These are phyloP conservation scores for Arthrobotrys megalospora DNA, from an alignment of 2,329 filamentous ascomycete genomes.

Conservation along the genomic window DNA sequence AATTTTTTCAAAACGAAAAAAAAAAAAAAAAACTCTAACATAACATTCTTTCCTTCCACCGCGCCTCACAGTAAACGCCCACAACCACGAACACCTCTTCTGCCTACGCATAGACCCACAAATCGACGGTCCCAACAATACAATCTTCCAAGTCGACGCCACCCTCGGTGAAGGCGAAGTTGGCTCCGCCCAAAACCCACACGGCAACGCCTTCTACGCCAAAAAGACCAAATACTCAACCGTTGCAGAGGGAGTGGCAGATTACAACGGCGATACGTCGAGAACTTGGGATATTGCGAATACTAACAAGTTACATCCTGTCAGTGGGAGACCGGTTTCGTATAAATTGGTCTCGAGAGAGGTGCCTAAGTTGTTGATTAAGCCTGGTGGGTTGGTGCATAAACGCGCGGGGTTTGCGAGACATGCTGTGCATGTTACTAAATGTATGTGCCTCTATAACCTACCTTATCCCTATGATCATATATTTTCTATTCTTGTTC, in stretches of 20 bases:
- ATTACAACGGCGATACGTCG: constrained; percentile 84
- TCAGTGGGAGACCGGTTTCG: constrained; percentile 85
- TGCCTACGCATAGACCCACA: constrained; percentile 89
- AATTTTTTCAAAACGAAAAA: background rate
- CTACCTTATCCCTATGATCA: too few species aligned
- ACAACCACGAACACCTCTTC: constrained; percentile 97
- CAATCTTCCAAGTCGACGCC: constrained; percentile 86
- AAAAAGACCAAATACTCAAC: constrained; percentile 85
- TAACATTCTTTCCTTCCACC: background rate
- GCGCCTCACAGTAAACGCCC: constrained; percentile 78
- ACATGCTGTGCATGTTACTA: constrained; percentile 89
- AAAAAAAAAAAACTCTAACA: constrained; percentile 69
- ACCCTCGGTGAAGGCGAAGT: constrained; percentile 79
- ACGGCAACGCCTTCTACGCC: constrained; percentile 91
- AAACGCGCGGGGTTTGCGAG: constrained; percentile 89
- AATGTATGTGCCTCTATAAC: constrained; percentile 74
- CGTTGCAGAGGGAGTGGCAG: constrained; percentile 77
- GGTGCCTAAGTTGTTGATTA: constrained; percentile 82
- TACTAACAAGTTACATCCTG: constrained; percentile 84
- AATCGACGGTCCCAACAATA: constrained; percentile 87
- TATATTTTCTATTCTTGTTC: too few species aligned
- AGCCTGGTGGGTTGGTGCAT: constrained; percentile 85
- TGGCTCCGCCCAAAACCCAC: constrained; percentile 84
- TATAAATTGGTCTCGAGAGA: constrained; percentile 94
- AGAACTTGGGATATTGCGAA: constrained; percentile 94